A percentile compares a stretch with the other conserved stretches of the same genome.
These are phyloP conservation scores for Populus nigra DNA, from an alignment of 345 rosid species.

Conservation along the genomic window DNA sequence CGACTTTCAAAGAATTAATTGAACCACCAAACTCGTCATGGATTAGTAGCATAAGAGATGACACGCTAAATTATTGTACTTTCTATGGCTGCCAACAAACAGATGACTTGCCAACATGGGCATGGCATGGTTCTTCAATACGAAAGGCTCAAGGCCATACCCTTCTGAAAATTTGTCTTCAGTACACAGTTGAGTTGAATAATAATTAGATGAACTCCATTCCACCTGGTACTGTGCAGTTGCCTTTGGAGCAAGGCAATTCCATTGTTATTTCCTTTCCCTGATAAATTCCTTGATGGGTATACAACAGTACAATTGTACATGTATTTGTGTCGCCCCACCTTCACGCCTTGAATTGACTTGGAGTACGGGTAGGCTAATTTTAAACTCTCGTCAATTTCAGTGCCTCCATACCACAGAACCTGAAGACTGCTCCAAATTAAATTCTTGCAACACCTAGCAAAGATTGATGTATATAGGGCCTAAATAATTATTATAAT, in stretches of 20 bases:
- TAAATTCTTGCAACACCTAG: not conserved
- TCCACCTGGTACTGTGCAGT: not conserved
- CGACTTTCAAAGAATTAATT: not conserved
- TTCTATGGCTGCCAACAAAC: not conserved
- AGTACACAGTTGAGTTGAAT: not conserved
- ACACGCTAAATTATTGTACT: too few relatives aligned
- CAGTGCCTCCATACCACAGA: not conserved
- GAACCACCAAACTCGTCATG: not conserved
- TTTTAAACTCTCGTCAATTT: not conserved
- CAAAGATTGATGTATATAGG: not conserved
- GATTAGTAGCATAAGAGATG: not conserved
- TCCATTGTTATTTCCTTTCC: not conserved
- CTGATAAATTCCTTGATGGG: not conserved
- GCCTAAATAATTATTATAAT: not conserved
- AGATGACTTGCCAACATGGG: not conserved
- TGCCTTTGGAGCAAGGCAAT: slow-evolving; percentile 6
- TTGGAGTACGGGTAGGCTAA: slow-evolving; percentile 9
- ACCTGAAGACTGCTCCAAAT: not conserved
- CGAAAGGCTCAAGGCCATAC: not conserved
- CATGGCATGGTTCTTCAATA: not conserved
- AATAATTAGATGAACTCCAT: not conserved
- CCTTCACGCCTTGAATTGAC: not conserved
- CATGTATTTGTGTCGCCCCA: not conserved
- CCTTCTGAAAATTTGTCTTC: not conserved
- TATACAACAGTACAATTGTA: not conserved